These are phyloP conservation scores for Skeletonema potamos DNA, from an alignment of 108 stramenopile genomes.

Conservation along the genomic window DNA sequence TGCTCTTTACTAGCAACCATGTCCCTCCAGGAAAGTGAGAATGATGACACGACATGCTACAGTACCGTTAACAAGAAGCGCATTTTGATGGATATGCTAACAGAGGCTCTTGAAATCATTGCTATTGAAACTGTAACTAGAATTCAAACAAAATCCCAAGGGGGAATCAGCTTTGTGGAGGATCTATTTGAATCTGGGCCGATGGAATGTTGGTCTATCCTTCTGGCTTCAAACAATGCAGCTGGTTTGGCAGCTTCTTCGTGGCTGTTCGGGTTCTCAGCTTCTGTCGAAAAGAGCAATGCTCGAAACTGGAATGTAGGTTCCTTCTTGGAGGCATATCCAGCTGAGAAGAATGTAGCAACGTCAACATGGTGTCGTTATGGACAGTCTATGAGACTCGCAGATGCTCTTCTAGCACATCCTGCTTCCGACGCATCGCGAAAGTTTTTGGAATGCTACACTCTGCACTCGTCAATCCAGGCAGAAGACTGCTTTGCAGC, in stretches of 20 bases:
- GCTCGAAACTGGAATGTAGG: constrained; percentile 14
- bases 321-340: constrained; percentile 21
- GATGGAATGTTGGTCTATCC: constrained; percentile 26
- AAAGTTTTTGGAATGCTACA: constrained; percentile 10
- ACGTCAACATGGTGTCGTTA: constrained; percentile 34
- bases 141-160: constrained; percentile 6
- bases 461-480: constrained; percentile 10
- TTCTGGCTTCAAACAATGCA: constrained; percentile 14
- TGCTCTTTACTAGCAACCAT: constrained; percentile 22
- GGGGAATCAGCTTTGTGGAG: constrained; percentile 26
- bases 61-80: constrained; percentile 6
- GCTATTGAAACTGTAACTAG: constrained; percentile 30
- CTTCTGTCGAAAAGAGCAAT: not conserved
- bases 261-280: constrained; percentile 11
- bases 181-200: constrained; percentile 22
- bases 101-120: constrained; percentile 23
- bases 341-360: constrained; percentile 11
- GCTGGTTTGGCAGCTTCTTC: constrained; percentile 25
- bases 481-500: constrained; percentile 15
- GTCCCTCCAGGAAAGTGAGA: constrained; percentile 15
- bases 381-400: constrained; percentile 1
- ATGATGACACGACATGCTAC: constrained; percentile 11
- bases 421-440: not conserved
- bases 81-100: constrained; percentile 24
- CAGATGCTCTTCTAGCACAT: not conserved